These are phyloP conservation scores for Populus hybrid DNA, from an alignment of 441 rosid species.

Conservation along the genomic window DNA sequence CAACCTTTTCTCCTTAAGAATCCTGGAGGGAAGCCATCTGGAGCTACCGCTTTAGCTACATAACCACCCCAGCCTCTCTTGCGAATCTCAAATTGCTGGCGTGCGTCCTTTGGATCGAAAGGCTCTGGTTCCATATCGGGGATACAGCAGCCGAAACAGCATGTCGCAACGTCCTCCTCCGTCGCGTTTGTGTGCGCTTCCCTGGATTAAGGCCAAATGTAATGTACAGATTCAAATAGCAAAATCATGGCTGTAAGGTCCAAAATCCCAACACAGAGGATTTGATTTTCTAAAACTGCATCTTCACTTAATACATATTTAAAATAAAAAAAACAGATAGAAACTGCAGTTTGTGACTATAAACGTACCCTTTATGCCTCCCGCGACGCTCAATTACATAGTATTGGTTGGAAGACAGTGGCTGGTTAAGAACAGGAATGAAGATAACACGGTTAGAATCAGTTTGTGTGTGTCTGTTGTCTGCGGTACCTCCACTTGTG, in stretches of 20 bases:
- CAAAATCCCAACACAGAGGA: neutral
- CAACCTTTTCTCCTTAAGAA: neutral
- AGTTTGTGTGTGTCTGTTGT: neutral
- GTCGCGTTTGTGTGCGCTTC: neutral
- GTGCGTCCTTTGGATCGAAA: neutral
- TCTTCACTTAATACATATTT: neutral
- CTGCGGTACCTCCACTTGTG: neutral
- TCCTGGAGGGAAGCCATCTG: neutral
- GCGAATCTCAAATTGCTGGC: neutral
- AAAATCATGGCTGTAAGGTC: neutral
- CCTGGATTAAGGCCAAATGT: neutral
- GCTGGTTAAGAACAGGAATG: constrained; percentile 49
- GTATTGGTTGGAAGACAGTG: constrained; percentile 44
- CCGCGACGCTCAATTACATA: constrained; percentile 35
- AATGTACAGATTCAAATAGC: neutral
- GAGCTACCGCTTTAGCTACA: neutral
- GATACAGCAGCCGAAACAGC: neutral
- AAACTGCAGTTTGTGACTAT: neutral
- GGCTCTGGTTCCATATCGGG: neutral
- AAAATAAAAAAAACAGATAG: neutral
- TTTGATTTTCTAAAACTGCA: neutral
- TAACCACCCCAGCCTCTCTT: neutral
- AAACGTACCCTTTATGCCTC: constrained; percentile 42
- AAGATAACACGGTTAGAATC: constrained; percentile 24
- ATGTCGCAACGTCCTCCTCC: neutral